These are phyloP conservation scores for Aspergillus intermedius DNA, from an alignment of 2,329 filamentous ascomycete species.

Conservation along the genomic window DNA sequence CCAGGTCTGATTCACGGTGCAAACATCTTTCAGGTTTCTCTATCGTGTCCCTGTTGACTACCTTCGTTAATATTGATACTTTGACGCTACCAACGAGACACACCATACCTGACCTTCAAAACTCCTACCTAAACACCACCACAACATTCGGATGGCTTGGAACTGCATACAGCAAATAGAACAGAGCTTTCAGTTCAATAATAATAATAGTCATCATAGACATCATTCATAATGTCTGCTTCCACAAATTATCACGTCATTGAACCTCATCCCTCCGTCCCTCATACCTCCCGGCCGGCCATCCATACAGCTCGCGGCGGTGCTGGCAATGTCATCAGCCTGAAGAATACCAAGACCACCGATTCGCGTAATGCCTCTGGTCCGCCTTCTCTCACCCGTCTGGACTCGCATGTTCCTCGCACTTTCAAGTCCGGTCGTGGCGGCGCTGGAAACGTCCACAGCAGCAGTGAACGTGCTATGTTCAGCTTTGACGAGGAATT, in stretches of 20 bases:
- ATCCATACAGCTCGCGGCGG: conserved; percentile 52
- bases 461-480: conserved; percentile 50
- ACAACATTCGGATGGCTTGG: conserved; percentile 11
- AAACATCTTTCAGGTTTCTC: neutral
- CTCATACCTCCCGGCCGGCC: conserved; percentile 41
- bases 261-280: conserved; percentile 56
- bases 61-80: neutral
- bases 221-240: neutral
- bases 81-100: neutral
- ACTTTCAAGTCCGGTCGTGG: conserved; percentile 46
- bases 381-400: conserved; percentile 45
- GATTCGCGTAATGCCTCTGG: conserved; percentile 37
- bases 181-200: conserved; percentile 4
- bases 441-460: conserved; percentile 51
- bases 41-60: neutral
- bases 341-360: conserved; percentile 48
- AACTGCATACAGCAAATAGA: neutral
- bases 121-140: neutral
- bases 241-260: conserved; percentile 47
- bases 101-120: neutral
- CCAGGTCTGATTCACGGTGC: neutral
- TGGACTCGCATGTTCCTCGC: conserved; percentile 38
- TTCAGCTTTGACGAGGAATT: conserved; percentile 64
- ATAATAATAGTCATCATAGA: conserved; percentile 20
- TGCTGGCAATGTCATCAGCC: conserved; percentile 51